Conservation (phyloP, 225 moss, liverwort and hornwort species). For the Lunularia cruciata region DNA sequence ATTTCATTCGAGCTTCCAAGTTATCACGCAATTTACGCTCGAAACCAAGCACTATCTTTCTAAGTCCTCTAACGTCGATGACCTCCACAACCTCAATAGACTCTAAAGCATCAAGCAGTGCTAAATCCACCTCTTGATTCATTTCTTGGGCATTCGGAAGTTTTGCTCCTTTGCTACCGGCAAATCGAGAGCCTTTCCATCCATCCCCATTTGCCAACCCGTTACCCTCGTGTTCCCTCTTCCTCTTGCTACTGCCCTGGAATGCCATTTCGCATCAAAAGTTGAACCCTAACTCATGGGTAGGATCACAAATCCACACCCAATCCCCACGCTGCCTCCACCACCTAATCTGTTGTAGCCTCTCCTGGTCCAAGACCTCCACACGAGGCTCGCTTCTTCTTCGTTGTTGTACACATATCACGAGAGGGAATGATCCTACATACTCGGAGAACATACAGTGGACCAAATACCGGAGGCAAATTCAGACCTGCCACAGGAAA, state of each 20-base stretch:
- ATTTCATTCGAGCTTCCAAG: conserved; percentile 96
- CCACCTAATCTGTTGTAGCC: background rate
- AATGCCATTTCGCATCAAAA: conserved; percentile 35
- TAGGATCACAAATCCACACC: background rate
- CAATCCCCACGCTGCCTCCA: background rate
- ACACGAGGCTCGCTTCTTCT: background rate
- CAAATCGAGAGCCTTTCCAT: conserved; percentile 31
- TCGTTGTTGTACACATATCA: background rate
- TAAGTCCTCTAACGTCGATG: conserved; percentile 79
- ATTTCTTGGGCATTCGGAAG: conserved; percentile 11
- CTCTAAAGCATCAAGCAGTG: conserved; percentile 64
- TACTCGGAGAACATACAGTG: background rate
- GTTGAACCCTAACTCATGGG: conserved; percentile 38
- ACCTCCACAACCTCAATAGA: conserved; percentile 61
- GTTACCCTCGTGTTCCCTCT: conserved; percentile 55
- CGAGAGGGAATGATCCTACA: background rate
- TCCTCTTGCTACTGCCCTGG: conserved; percentile 57
- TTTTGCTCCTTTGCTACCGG: conserved; percentile 27
- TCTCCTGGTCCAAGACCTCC: background rate
- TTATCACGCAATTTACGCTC: conserved; percentile 89
- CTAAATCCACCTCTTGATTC: conserved; percentile 43
- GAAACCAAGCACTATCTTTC: conserved; percentile 87
- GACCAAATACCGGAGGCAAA: background rate
- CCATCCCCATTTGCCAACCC: conserved; percentile 44
- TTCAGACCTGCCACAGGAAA: background rate